Conservation (phyloP, 768 basidiomycete genomes). For the Rhodotorula paludigena region DNA sequence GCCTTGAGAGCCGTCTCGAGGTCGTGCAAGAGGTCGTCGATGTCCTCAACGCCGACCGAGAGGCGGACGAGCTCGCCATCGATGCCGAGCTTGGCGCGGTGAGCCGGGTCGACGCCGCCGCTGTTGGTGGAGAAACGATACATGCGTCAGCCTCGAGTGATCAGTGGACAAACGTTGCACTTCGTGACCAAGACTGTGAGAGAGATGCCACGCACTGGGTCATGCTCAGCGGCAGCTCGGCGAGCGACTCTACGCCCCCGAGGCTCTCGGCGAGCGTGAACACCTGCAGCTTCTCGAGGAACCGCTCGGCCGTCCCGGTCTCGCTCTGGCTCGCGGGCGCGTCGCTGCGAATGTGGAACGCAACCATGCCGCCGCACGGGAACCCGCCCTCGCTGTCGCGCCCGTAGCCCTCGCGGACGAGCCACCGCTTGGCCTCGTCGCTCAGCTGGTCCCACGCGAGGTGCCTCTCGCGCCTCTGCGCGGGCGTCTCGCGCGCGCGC, state of each 20-base stretch:
- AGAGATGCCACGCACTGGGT: slow-evolving; percentile 56
- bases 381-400: slow-evolving; percentile 55
- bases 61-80: slow-evolving; percentile 66
- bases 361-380: slow-evolving; percentile 86
- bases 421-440: slow-evolving; percentile 42
- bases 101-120: slow-evolving; percentile 66
- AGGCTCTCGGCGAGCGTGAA: slow-evolving; percentile 68
- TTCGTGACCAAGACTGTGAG: neutral
- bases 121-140: no score
- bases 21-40: slow-evolving; percentile 71
- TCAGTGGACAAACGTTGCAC: no score
- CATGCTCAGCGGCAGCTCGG: slow-evolving; percentile 82
- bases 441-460: slow-evolving; percentile 43
- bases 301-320: slow-evolving; percentile 54
- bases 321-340: slow-evolving; percentile 43
- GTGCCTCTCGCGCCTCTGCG: slow-evolving; percentile 47
- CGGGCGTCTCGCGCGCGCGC: slow-evolving; percentile 58
- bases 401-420: slow-evolving; percentile 37
- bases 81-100: slow-evolving; percentile 65
- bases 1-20: slow-evolving; percentile 61
- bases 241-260: slow-evolving; percentile 86
- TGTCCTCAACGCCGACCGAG: slow-evolving; percentile 84
- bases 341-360: slow-evolving; percentile 55
- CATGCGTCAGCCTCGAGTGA: no score
- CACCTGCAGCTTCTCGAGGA: slow-evolving; percentile 26